Base-by-base conservation (phyloP, 2,329 filamentous ascomycete species). In the Pseudopithomyces maydicus region DNA sequence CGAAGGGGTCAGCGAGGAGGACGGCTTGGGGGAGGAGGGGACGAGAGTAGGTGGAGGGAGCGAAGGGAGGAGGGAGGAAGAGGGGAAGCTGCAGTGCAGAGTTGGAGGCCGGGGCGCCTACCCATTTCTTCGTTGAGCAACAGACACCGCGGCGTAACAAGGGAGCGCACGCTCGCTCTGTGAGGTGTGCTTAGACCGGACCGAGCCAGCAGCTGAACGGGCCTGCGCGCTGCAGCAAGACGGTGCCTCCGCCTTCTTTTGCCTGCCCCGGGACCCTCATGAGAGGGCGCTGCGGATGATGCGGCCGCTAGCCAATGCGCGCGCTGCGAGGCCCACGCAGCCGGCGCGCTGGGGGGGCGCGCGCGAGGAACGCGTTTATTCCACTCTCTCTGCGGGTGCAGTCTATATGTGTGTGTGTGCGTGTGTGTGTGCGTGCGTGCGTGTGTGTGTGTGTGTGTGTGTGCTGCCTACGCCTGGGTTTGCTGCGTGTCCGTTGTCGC, bases 181-280 rank as follows among this genome's bases (percentile, higher is more conserved):
- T 50, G 54, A 39, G 43, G 20, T 33, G 52, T 65, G 70, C 61
- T 67, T 56, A 61, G 57, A 63, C 66, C 59, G 62, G 59, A 63
- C 54, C 63, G 66, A 66, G 62, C 63, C 65, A 71, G 71, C 65
- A 72, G 71, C 71, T 74, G 67, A 71, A 64, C 62, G 63, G 60
- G 55, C 58, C 66, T 63, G 65, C 45, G 54, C 22, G 41, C 33
- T 33, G 38, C 49, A 39, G 64, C 66, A 71, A 72, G 69, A 64
- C 61, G 63, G 58, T 41, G 57, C 68, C 32, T 45, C 70, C 72
- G 70, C 71, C 61, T 69, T 67, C 58, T 65, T 65, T 64, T 70
- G 67, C 70, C 70, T 69, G 62, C 60, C 58, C 46, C 64, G 63
- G 61, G 61, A 62, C 64, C 65, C 67, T 50, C 47, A 22, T 56